Evolutionary conservation across 495 filamentous ascomycete genomes (phyloP).

Genomic region (Aspergillus ostianus): DNA sequence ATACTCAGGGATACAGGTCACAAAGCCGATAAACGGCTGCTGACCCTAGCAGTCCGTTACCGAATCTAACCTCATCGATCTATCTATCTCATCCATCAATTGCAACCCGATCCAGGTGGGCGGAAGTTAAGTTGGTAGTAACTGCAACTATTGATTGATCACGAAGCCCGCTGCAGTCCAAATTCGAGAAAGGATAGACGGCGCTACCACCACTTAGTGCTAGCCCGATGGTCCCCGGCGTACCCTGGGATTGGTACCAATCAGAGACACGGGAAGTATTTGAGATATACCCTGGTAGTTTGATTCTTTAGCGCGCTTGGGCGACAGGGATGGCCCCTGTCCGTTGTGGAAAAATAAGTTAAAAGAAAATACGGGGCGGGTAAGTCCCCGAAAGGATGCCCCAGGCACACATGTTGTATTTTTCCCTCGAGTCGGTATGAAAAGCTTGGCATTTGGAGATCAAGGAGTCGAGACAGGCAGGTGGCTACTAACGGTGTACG

Average conservation of each 20-base stretch:
- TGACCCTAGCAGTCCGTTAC: slow-evolving; percentile 4
- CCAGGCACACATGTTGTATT: neutral
- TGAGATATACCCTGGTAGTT: slow-evolving; percentile 40
- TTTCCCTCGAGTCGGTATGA: neutral
- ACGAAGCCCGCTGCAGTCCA: slow-evolving; percentile 17
- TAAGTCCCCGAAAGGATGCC: neutral
- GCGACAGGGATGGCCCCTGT: slow-evolving; percentile 14
- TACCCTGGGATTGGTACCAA: slow-evolving; percentile 27
- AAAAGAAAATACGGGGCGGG: neutral
- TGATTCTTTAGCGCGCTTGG: slow-evolving; percentile 24
- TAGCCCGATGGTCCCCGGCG: slow-evolving; percentile 18
- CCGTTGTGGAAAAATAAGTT: slow-evolving; percentile 7
- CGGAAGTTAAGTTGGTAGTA: slow-evolving; percentile 19
- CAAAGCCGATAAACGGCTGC: slow-evolving; percentile 10
- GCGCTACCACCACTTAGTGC: slow-evolving; percentile 13
- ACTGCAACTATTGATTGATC: slow-evolving; percentile 30
- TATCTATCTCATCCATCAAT: neutral
- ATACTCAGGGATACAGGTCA: slow-evolving; percentile 5
- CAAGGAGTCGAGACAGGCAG: neutral
- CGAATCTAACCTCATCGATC: neutral
- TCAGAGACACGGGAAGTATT: slow-evolving; percentile 37
- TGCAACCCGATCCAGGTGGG: slow-evolving; percentile 1
- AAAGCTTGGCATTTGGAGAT: too few species aligned
- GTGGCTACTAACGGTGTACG: neutral
- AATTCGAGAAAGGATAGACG: slow-evolving; percentile 18